phyloP scores from a whole-genome alignment of 1,139 yeast genomes.

The Arxiozyma heterogenica region DNA sequence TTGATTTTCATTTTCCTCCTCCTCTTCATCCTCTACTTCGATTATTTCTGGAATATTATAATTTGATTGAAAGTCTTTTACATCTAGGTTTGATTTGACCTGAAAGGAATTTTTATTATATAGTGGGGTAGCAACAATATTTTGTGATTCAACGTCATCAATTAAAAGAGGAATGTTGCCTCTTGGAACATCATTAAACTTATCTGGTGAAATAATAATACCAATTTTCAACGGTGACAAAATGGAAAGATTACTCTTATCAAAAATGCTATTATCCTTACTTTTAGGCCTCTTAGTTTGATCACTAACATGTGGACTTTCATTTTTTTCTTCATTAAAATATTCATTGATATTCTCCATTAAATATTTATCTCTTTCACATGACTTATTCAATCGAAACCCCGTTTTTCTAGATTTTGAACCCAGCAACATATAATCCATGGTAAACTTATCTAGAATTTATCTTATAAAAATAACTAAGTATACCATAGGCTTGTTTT shows the following conservation, averaged over 20 bases:
- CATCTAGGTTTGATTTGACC: neutral
- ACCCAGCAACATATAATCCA: constrained; percentile 49
- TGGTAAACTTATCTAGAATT: constrained; percentile 5
- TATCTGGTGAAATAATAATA: neutral
- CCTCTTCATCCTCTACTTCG: neutral
- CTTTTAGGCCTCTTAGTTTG: constrained; percentile 41
- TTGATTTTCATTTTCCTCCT: neutral
- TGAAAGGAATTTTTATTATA: neutral
- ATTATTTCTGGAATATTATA: neutral
- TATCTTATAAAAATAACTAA: neutral
- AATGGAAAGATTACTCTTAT: neutral
- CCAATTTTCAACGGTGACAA: neutral
- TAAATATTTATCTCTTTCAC: constrained; percentile 55
- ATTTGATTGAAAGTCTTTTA: neutral
- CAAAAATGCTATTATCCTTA: constrained; percentile 63
- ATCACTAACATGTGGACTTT: too few species aligned
- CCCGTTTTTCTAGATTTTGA: constrained; percentile 54
- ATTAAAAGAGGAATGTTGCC: neutral
- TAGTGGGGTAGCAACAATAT: neutral
- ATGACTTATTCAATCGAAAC: constrained; percentile 40
- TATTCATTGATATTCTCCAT: constrained; percentile 77
- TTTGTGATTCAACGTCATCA: neutral
- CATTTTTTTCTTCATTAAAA: constrained; percentile 41
- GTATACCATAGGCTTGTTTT: neutral
- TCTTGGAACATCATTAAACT: neutral